Conservation (phyloP, 2,329 filamentous ascomycete genomes). For the Fusarium robinianum region DNA sequence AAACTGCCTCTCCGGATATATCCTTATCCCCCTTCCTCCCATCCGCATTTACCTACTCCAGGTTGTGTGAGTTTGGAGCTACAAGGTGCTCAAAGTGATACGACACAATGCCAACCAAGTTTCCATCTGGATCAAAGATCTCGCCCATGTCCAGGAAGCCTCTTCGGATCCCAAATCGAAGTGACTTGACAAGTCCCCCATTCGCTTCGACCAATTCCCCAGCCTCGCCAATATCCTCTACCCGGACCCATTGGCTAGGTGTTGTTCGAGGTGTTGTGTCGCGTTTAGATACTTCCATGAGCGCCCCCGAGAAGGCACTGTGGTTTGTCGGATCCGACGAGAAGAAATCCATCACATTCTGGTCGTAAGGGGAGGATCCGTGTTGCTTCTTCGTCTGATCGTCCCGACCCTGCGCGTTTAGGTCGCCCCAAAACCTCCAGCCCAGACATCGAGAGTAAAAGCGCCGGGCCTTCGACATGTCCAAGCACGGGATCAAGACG, state of each 20-base stretch:
- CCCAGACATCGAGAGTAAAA: conserved; percentile 35
- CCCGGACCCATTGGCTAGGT: conserved; percentile 28
- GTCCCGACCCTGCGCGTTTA: conserved; percentile 21
- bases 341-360: conserved; percentile 34
- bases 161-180: conserved; percentile 32
- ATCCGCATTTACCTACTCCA: too few relatives aligned
- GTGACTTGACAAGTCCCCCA: conserved; percentile 27
- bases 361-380: conserved; percentile 32
- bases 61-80: too few relatives aligned
- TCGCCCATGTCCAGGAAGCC: conserved; percentile 35
- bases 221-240: conserved; percentile 30
- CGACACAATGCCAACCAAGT: conserved; percentile 32
- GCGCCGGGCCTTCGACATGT: conserved; percentile 26
- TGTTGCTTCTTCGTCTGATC: conserved; percentile 21
- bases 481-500: conserved; percentile 31
- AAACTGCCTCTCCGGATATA: conserved; percentile 26
- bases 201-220: conserved; percentile 30
- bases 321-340: conserved; percentile 1
- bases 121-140: conserved; percentile 36
- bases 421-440: conserved; percentile 31
- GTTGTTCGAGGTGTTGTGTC: conserved; percentile 12
- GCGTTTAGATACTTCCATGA: conserved; percentile 20
- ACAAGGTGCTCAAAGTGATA: conserved; percentile 23
- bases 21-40: conserved; percentile 28
- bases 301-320: conserved; percentile 18